These are phyloP conservation scores for Aspergillus awamori DNA, from an alignment of 2,329 filamentous ascomycete species.

Conservation along the genomic window DNA sequence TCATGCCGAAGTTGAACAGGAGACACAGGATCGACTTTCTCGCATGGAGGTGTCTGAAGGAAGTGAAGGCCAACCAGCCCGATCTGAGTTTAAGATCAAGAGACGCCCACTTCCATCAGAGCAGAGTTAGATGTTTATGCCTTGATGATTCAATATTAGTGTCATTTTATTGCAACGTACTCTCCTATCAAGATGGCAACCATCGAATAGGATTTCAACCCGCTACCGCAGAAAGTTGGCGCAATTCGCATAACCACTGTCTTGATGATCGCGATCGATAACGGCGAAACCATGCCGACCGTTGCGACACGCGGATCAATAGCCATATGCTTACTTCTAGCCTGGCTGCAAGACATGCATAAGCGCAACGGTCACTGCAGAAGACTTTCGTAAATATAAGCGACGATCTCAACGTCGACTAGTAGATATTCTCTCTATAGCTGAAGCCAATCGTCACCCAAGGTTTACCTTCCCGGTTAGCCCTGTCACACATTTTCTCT, in stretches of 20 bases:
- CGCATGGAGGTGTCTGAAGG: neutral
- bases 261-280: neutral
- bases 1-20: conserved; percentile 33
- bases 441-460: neutral
- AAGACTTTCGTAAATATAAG: neutral
- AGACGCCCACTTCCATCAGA: neutral
- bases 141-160: neutral
- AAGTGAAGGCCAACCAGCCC: neutral
- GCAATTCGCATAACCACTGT: neutral
- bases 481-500: neutral
- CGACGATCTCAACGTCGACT: neutral
- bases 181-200: neutral
- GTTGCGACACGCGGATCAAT: neutral
- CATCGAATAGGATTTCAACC: neutral
- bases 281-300: neutral
- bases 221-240: too few relatives aligned
- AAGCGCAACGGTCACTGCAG: neutral
- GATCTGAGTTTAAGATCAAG: neutral
- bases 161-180: neutral
- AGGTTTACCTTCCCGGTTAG: neutral
- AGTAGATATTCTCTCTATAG: neutral
- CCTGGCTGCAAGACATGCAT: neutral
- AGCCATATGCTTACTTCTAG: neutral
- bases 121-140: neutral
- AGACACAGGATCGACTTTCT: conserved; percentile 35